Base-by-base conservation (phyloP, 495 filamentous ascomycete genomes). In the Paragyromitra xinjiangensis region DNA sequence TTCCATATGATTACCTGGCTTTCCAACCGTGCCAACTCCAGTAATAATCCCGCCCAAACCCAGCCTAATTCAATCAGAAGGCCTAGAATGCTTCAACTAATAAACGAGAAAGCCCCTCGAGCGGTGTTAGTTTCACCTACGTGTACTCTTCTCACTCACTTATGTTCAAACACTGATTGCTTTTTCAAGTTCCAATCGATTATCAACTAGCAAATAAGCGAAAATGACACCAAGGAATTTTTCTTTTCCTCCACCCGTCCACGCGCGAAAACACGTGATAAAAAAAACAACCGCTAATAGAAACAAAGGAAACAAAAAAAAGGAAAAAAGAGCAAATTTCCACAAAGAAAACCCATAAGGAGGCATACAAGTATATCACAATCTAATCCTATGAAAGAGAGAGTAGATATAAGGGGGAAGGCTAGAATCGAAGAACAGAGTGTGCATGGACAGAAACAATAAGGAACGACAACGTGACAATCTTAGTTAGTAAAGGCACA, bases 271-370 rank as follows among this genome's bases (percentile, higher is more conserved):
- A 19, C 12, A 42, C 9, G 24, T 34, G 19, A 68, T 29, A 65
- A 63, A 50, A 65, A 61, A 45, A 56, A 59, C 29, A 53, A 26
- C 12, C 12, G 16, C 45, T 26, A 29, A 55, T 22, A 56, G 48
- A 61, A 63, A 65, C 9, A 58, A 29, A 29, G 8, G 1, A 50
- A 29, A 24, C 34, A 45, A 37, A 24, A 24, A 40, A 34, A 24
- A 22, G 29, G 29, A 59, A 73, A 39, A 64, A 73, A 59, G 14
- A 64, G n/a, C n/a, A 63, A 74, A 74, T 72, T 37, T 71, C 19
- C 34, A 73, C 39, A 51, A 37, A 44, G 53, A 34, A 77, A 63
- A 42, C 22, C 29, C 24, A 76, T 44, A 56, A 73, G 68, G 63
- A 53, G 71, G 53, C 14, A 73, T 39, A 65, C 19, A 62, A 65